Conservation (phyloP, 2,329 filamentous ascomycete species). For the Cryoendolithus antarcticus region DNA sequence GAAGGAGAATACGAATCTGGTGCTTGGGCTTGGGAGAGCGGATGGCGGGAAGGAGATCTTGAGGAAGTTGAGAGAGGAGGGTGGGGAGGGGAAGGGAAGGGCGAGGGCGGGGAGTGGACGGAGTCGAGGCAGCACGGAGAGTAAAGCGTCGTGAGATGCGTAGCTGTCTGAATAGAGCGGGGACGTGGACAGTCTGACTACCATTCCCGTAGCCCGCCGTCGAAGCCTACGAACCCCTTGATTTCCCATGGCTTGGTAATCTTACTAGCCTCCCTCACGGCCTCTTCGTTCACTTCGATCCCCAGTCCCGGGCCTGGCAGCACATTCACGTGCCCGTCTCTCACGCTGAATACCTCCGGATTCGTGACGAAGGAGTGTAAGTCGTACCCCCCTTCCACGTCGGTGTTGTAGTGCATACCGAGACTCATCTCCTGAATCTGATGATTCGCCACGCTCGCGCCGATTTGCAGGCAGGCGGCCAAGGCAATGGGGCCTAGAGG, state of each 20-base stretch:
- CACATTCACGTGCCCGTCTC: constrained; percentile 12
- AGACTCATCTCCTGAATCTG: constrained; percentile 67
- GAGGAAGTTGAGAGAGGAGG: constrained; percentile 8
- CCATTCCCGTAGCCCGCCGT: constrained; percentile 56
- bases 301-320: constrained; percentile 13
- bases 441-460: constrained; percentile 49
- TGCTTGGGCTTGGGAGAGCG: constrained; percentile 30
- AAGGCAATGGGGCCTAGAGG: constrained; percentile 60
- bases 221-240: constrained; percentile 54
- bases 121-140: too few species aligned
- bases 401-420: constrained; percentile 63
- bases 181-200: constrained; percentile 19
- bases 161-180: too few species aligned
- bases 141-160: too few species aligned
- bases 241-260: constrained; percentile 51
- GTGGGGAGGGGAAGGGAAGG: constrained; percentile 1
- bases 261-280: constrained; percentile 45
- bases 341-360: constrained; percentile 13
- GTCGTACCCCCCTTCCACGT: constrained; percentile 45
- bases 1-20: constrained; percentile 43
- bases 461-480: constrained; percentile 58
- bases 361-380: constrained; percentile 26
- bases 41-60: constrained; percentile 24
- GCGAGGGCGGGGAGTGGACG: neutral
- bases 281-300: constrained; percentile 44